Percentiles rank a stretch among this genome's conserved stretches.
Evolutionary conservation across 2,329 filamentous ascomycete species (phyloP).

Genomic region (Acephala macrosclerotiorum): DNA sequence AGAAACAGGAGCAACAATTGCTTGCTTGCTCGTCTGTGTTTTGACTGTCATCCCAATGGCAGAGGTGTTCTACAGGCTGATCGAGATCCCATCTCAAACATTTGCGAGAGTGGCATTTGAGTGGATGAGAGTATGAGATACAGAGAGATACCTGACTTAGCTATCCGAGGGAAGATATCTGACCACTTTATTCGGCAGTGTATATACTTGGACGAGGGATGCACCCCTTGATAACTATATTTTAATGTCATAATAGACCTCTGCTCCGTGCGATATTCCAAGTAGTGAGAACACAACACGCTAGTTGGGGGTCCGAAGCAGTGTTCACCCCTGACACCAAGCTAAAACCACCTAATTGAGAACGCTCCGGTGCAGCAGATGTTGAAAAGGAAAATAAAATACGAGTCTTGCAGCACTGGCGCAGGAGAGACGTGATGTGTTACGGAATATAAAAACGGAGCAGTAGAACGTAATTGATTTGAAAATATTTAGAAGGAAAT

Average conservation of each 20-base stretch:
- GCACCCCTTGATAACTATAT: no score
- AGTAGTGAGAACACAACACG: no score
- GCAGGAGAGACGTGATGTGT: neutral
- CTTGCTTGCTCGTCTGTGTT: constrained; percentile 21
- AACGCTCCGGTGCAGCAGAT: neutral
- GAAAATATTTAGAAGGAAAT: neutral
- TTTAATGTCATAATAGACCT: no score
- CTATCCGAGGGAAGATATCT: no score
- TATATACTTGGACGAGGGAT: no score
- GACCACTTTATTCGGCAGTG: no score
- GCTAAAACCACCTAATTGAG: no score
- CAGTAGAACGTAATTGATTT: neutral
- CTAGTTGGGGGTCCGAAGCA: no score
- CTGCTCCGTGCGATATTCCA: no score
- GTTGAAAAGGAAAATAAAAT: neutral
- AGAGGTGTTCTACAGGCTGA: constrained; percentile 26
- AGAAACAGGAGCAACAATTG: constrained; percentile 7
- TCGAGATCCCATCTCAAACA: constrained; percentile 26
- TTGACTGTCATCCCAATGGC: constrained; percentile 15
- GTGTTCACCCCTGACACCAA: no score
- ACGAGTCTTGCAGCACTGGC: neutral
- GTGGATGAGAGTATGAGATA: constrained; percentile 17
- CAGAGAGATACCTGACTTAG: no score
- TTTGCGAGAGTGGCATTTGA: constrained; percentile 18
- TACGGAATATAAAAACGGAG: neutral